Conservation (phyloP, 805 yeast genomes). For the Candida sakaeoensis region DNA sequence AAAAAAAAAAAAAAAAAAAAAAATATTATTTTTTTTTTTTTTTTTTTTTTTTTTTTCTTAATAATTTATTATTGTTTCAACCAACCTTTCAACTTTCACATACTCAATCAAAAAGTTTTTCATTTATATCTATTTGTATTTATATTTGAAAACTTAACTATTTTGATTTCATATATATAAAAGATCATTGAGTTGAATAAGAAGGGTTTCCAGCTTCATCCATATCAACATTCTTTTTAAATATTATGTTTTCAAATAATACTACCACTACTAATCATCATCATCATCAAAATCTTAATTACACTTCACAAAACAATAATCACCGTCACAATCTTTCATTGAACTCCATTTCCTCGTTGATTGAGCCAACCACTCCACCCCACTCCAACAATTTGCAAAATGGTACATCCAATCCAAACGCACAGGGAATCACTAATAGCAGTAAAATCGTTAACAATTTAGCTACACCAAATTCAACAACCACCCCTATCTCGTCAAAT, state of each 20-base stretch:
- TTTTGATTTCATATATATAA: too few species aligned
- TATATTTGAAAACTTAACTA: too few species aligned
- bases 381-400: background rate
- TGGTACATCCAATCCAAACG: slow-evolving; percentile 21
- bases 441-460: slow-evolving; percentile 1
- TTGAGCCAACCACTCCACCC: slow-evolving; percentile 52
- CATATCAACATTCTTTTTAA: background rate
- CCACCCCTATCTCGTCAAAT: slow-evolving; percentile 8
- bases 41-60: too few species aligned
- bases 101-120: too few species aligned
- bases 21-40: too few species aligned
- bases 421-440: slow-evolving; percentile 1
- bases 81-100: too few species aligned
- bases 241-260: slow-evolving; percentile 1
- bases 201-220: too few species aligned
- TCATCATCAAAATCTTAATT: background rate
- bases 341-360: slow-evolving; percentile 41
- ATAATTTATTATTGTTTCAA: too few species aligned
- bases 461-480: slow-evolving; percentile 8
- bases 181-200: too few species aligned
- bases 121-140: too few species aligned
- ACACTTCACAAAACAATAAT: background rate
- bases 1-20: too few species aligned
- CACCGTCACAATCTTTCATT: slow-evolving; percentile 37
- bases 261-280: too few species aligned